Conservation (phyloP, 495 filamentous ascomycete genomes). For the Tuber brumale region DNA sequence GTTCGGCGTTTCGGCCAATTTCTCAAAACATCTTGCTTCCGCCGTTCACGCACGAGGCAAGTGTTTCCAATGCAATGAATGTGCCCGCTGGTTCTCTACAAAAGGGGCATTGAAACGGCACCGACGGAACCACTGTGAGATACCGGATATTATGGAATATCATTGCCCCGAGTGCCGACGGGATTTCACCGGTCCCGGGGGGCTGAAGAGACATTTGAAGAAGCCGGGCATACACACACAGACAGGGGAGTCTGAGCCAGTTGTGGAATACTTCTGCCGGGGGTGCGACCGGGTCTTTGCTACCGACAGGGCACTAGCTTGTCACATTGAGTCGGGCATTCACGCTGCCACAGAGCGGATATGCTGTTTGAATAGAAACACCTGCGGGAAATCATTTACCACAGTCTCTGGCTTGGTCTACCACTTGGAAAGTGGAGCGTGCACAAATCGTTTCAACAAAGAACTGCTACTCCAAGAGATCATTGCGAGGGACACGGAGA, state of each 20-base stretch:
- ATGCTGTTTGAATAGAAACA: not conserved
- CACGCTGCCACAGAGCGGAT: not conserved
- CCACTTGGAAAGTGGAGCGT: not conserved
- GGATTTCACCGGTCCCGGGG: not conserved
- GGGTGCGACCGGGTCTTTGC: not conserved
- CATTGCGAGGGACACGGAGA: not conserved
- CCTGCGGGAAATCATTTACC: not conserved
- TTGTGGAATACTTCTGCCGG: not conserved
- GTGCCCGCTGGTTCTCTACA: not conserved
- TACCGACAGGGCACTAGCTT: not conserved
- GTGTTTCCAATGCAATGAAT: conserved; percentile 3
- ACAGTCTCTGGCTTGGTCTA: not conserved
- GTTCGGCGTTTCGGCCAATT: not conserved
- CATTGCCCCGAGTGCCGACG: not conserved
- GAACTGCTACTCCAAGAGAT: not conserved
- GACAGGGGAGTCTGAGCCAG: not conserved
- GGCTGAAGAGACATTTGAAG: not conserved
- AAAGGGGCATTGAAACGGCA: not conserved
- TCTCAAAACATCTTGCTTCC: not conserved
- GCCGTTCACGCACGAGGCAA: not conserved
- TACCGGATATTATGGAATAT: not conserved
- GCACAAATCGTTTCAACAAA: not conserved
- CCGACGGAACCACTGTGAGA: not conserved
- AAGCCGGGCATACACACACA: not conserved
- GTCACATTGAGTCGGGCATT: not conserved